A percentile compares a stretch with the other conserved stretches of the same genome.
These are phyloP conservation scores for Chaetothyriales sp. DNA, from an alignment of 2,329 filamentous ascomycete species.

Conservation along the genomic window DNA sequence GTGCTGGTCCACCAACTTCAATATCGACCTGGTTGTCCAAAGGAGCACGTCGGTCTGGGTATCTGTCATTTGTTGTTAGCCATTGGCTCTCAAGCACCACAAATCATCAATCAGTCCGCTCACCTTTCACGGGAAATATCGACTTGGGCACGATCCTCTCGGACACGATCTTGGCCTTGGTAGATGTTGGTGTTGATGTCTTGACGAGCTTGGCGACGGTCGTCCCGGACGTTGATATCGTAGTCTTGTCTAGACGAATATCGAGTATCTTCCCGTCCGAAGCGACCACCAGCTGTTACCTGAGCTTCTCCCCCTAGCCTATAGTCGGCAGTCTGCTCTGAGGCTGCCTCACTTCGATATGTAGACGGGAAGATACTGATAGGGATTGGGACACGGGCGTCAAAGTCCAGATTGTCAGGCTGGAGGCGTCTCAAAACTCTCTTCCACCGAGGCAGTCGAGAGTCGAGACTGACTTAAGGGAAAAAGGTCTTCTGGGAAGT, in stretches of 20 bases:
- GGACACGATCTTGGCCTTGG: constrained; percentile 22
- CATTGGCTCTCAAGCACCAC: no score
- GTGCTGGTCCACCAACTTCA: constrained; percentile 28
- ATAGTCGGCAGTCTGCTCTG: constrained; percentile 47
- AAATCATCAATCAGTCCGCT: constrained; percentile 15
- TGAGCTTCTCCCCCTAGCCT: constrained; percentile 84
- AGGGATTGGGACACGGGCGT: constrained; percentile 83
- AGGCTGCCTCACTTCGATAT: constrained; percentile 65
- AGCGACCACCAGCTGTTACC: constrained; percentile 51
- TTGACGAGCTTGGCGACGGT: constrained; percentile 42
- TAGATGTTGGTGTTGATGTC: constrained; percentile 24
- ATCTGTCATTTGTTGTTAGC: constrained; percentile 27
- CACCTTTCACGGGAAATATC: constrained; percentile 38
- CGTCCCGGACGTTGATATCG: constrained; percentile 62
- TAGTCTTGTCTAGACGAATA: constrained; percentile 60
- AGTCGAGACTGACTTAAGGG: constrained; percentile 18
- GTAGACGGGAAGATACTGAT: constrained; percentile 99
- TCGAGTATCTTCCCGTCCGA: constrained; percentile 97
- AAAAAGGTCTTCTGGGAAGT: not conserved
- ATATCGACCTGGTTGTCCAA: constrained; percentile 25
- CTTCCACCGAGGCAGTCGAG: constrained; percentile 19
- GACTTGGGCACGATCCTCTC: constrained; percentile 32
- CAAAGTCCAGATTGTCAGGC: constrained; percentile 20
- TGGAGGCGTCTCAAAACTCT: constrained; percentile 18
- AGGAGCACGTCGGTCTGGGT: constrained; percentile 38